A percentile compares a stretch with the other conserved stretches of the same genome.
Evolutionary conservation across 257 asterid genomes (phyloP).

Genomic region (Marsdenia floribunda): DNA sequence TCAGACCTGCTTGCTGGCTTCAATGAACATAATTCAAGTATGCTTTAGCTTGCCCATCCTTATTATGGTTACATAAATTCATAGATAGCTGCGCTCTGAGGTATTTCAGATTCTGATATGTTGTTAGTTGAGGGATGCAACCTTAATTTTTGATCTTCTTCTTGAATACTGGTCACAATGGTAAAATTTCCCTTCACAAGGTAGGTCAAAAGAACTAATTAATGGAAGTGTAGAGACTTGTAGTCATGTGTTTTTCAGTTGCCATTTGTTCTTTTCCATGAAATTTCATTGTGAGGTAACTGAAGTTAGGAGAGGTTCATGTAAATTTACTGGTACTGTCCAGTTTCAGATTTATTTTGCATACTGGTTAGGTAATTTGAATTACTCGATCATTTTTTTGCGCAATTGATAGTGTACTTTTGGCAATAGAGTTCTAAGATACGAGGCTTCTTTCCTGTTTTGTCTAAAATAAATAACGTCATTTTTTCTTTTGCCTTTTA

Average conservation of each 20-base stretch:
- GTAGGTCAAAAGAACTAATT: not conserved
- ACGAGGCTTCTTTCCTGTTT: not conserved
- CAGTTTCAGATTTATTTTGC: not conserved
- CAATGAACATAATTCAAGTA: not conserved
- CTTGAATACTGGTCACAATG: not conserved
- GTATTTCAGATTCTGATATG: not conserved
- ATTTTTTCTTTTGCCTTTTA: not conserved
- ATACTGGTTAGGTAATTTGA: not conserved
- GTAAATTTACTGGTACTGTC: not conserved
- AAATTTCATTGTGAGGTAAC: not conserved
- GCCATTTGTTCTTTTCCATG: not conserved
- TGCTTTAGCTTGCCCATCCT: not conserved
- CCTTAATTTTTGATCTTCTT: not conserved
- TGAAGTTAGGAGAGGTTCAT: not conserved
- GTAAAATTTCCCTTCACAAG: not conserved
- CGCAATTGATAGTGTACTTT: not conserved
- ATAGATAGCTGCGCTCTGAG: not conserved
- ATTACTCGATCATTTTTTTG: not conserved
- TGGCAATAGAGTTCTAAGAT: not conserved
- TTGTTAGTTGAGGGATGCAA: not conserved
- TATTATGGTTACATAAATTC: not conserved
- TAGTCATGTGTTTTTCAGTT: not conserved
- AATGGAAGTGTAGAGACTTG: not conserved
- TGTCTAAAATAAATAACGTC: not conserved
- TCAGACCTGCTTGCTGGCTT: not conserved